Percentiles rank a stretch among this genome's conserved stretches.
Conservation (phyloP, 495 filamentous ascomycete species). For the Neurospora discreta region DNA sequence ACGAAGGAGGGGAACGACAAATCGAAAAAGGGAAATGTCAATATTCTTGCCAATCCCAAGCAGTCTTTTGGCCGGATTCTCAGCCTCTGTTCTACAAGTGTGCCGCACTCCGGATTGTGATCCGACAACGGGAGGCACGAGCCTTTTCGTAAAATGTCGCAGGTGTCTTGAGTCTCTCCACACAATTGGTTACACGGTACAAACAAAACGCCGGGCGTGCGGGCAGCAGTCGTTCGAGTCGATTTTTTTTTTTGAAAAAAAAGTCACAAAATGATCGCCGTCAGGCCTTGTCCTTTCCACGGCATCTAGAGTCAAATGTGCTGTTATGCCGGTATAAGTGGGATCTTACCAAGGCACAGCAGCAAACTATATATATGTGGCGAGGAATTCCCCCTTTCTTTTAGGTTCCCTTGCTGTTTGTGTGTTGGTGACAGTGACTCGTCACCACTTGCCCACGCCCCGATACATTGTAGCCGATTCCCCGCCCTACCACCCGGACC, state of each 20-base stretch:
- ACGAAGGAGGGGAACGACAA: not conserved
- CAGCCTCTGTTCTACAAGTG: not conserved
- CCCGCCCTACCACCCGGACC: not conserved
- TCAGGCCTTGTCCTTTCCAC: not conserved
- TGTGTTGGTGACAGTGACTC: not conserved
- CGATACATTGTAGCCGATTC: not conserved
- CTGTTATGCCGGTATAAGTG: not conserved
- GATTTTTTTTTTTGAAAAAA: too few species aligned
- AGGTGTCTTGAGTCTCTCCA: not conserved
- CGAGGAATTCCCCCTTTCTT: not conserved
- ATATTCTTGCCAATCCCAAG: not conserved
- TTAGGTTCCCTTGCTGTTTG: not conserved
- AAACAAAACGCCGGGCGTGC: not conserved
- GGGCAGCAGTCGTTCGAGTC: not conserved
- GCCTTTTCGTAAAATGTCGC: not conserved
- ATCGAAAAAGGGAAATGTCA: not conserved
- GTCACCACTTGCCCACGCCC: not conserved
- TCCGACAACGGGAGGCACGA: not conserved
- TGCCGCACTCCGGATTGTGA: not conserved
- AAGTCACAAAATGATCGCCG: not conserved
- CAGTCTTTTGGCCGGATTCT: too few species aligned
- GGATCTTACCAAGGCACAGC: not conserved
- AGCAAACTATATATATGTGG: not conserved
- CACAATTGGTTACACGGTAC: not conserved
- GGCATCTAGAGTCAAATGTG: not conserved